Percentiles rank a stretch among this genome's conserved stretches.
Evolutionary conservation across 1,284 basidiomycete genomes (phyloP).

Genomic region (Tilletia walkeri): DNA sequence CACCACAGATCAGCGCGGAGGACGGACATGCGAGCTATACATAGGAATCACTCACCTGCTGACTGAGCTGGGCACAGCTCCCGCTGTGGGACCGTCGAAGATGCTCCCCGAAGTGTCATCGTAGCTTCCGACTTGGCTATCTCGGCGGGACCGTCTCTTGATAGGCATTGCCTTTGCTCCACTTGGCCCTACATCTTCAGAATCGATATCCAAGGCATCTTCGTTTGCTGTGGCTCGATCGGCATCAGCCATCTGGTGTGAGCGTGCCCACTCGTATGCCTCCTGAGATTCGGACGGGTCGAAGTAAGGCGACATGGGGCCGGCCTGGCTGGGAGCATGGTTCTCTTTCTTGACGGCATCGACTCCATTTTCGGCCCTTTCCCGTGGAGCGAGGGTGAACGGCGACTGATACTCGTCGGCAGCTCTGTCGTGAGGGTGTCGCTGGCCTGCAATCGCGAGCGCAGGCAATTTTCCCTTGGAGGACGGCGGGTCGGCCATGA

Average conservation of each 20-base stretch:
- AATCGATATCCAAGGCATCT: background rate
- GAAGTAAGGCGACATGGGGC: background rate
- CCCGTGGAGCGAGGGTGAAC: conserved; percentile 35
- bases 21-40: background rate
- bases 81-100: conserved; percentile 52
- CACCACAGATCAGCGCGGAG: too few species aligned
- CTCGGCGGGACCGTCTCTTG: conserved; percentile 34
- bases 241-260: background rate
- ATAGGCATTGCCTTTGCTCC: conserved; percentile 15
- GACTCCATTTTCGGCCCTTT: background rate
- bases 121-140: conserved; percentile 53
- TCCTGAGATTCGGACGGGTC: conserved; percentile 10
- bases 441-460: too few species aligned
- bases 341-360: background rate
- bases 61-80: conserved; percentile 50
- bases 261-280: conserved; percentile 8
- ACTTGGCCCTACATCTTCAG: background rate
- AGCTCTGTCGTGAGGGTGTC: conserved; percentile 24
- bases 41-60: conserved; percentile 20
- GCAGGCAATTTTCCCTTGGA: background rate
- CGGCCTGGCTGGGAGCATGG: background rate
- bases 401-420: conserved; percentile 52
- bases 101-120: conserved; percentile 43
- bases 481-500: background rate
- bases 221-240: background rate